Evolutionary conservation across 164 flowering plant genomes (phyloP).

Genomic region (Stephania cephalantha): DNA sequence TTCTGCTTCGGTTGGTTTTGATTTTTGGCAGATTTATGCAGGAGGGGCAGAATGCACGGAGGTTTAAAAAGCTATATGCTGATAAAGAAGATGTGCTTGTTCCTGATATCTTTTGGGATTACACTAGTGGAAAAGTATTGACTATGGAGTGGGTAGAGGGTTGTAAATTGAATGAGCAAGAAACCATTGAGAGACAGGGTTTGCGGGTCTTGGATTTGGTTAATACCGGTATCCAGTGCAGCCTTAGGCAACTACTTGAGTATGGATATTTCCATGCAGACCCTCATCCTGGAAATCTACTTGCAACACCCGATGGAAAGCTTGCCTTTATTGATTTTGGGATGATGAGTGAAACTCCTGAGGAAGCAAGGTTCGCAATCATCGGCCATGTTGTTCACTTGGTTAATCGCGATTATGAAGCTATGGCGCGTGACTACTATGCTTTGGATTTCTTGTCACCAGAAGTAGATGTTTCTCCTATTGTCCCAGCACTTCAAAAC

Average conservation of each 20-base stretch:
- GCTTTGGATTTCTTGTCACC: constrained; percentile 84
- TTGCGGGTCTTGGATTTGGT: constrained; percentile 85
- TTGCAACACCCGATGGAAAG: constrained; percentile 94
- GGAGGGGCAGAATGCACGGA: constrained; percentile 96
- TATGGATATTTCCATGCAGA: constrained; percentile 97
- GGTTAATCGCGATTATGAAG: constrained; percentile 98
- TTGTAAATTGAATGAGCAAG: constrained; percentile 85
- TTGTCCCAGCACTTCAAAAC: constrained; percentile 82
- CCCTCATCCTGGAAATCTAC: constrained; percentile 98
- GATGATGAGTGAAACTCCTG: constrained; percentile 99
- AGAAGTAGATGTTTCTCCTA: constrained; percentile 90
- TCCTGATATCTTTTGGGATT: constrained; percentile 95
- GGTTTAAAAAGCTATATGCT: constrained; percentile 89
- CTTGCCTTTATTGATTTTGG: constrained; percentile 99
- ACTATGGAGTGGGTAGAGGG: constrained; percentile 99
- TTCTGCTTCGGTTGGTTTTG: constrained; percentile 35
- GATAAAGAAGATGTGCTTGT: constrained; percentile 85
- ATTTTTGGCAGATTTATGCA: constrained; percentile 69
- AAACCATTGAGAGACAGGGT: constrained; percentile 80
- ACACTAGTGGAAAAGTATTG: constrained; percentile 82
- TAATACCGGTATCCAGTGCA: constrained; percentile 89
- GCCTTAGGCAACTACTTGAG: constrained; percentile 92
- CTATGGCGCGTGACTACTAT: constrained; percentile 97
- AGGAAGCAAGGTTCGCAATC: constrained; percentile 89
- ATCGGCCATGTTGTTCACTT: constrained; percentile 98